A percentile compares a stretch with the other conserved stretches of the same genome.
Evolutionary conservation across 345 rosid species (phyloP).

Genomic region (Moricandia moricandioides): DNA sequence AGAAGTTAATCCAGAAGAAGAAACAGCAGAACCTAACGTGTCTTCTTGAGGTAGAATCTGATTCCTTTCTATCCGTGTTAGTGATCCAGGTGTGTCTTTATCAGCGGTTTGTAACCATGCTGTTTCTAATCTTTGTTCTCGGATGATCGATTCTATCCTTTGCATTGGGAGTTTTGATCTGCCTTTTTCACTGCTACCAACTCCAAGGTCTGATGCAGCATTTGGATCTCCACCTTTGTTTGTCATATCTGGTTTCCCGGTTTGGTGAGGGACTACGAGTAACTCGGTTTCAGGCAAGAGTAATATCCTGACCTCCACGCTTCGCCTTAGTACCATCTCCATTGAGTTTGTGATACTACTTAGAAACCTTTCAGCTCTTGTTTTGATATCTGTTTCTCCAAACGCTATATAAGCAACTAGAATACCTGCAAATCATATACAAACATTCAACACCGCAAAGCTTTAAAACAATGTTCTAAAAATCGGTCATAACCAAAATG

Average conservation of each 20-base stretch:
- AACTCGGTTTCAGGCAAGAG: constrained; percentile 55
- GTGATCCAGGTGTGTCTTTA: constrained; percentile 71
- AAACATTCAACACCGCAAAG: neutral
- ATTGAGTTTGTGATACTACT: constrained; percentile 95
- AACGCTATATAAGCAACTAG: constrained; percentile 76
- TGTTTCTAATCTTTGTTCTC: constrained; percentile 89
- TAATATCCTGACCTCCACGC: constrained; percentile 80
- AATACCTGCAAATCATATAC: constrained; percentile 56
- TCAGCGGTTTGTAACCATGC: constrained; percentile 96
- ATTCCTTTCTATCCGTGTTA: constrained; percentile 65
- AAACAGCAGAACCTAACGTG: constrained; percentile 42
- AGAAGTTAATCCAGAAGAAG: constrained; percentile 54
- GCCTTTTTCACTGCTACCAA: constrained; percentile 42
- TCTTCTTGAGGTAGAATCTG: constrained; percentile 87
- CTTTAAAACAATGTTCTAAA: neutral
- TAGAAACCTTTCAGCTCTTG: constrained; percentile 83
- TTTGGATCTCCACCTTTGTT: constrained; percentile 46
- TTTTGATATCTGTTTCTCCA: constrained; percentile 60
- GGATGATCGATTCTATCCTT: constrained; percentile 90
- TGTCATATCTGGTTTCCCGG: constrained; percentile 32
- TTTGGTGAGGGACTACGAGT: constrained; percentile 39
- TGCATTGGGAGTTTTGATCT: constrained; percentile 68
- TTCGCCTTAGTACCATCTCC: constrained; percentile 73
- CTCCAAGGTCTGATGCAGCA: constrained; percentile 37
- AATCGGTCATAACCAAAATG: neutral